Conservation (phyloP, 805 yeast genomes). For the Candida hispaniensis region DNA sequence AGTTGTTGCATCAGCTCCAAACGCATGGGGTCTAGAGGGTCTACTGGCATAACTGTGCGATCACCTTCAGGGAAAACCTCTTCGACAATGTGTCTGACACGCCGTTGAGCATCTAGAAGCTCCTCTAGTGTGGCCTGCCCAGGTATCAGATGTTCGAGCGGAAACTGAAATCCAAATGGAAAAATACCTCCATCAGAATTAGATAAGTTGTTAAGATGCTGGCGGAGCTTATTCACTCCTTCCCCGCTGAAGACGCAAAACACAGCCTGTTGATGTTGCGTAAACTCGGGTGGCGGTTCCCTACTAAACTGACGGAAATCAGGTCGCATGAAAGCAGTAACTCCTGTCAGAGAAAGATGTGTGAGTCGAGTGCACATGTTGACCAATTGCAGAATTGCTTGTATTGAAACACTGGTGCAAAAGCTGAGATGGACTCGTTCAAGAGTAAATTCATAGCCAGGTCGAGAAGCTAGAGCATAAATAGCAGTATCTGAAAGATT, state of each 20-base stretch:
- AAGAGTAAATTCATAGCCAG: slow-evolving; percentile 66
- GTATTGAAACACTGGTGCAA: slow-evolving; percentile 68
- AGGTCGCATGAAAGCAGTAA: slow-evolving; percentile 72
- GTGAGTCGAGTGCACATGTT: slow-evolving; percentile 77
- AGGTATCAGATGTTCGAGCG: neutral
- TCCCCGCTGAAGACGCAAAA: slow-evolving; percentile 92
- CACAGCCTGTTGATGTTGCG: slow-evolving; percentile 67
- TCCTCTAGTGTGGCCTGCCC: slow-evolving; percentile 13
- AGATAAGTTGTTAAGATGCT: slow-evolving; percentile 39
- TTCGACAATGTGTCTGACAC: slow-evolving; percentile 13
- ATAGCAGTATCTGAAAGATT: slow-evolving; percentile 77
- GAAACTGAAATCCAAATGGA: neutral
- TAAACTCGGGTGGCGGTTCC: slow-evolving; percentile 86
- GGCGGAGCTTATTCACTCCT: slow-evolving; percentile 70
- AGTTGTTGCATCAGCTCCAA: too few species aligned
- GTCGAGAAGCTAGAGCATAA: slow-evolving; percentile 49
- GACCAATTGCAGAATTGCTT: slow-evolving; percentile 64
- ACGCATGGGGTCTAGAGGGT: too few species aligned
- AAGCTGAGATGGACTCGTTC: slow-evolving; percentile 91
- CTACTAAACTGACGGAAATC: slow-evolving; percentile 84
- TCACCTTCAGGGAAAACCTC: slow-evolving; percentile 15
- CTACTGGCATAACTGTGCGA: too few species aligned
- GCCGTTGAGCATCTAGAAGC: slow-evolving; percentile 14
- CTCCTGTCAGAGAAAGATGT: slow-evolving; percentile 87
- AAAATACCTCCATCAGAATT: slow-evolving; percentile 21